Base-by-base conservation (phyloP, 352 stramenopile genomes). In the Phytopythium sindhum region DNA sequence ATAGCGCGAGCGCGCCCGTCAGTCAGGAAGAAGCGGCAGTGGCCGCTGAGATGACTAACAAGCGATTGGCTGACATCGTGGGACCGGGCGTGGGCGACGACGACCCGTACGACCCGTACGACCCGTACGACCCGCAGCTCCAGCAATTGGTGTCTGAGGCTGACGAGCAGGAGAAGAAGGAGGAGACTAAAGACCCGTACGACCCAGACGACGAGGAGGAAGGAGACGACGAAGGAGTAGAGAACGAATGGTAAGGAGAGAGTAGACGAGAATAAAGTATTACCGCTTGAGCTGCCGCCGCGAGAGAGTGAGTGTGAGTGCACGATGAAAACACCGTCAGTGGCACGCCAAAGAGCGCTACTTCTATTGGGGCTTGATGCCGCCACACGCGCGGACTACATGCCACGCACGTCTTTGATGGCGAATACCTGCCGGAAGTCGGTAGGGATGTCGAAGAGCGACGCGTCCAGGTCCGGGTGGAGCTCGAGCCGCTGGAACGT, bases 401-500 rank as follows among this genome's bases (percentile, higher is more conserved):
- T 35, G 15, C 55, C 55, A 0, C 78, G 69, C 41, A 88, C 78
- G 69, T 88, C 78, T 39, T 88, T 77, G 31, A 88, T 51, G 1
- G 76, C 74, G 51, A 80, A 80, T 29, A 92, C 84, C 66, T 83
- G 74, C 9, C 72, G 58, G 58, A 88, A 92, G 33, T 67, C 73
- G 4, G 58, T 61, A 11, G 81, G 81, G 52, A 92, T 76, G 29
- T 83, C 68, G 61, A 92, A 92, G 19, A 89, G 70, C 4, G 66
- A 54, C 0, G 72, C 53, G 56, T 87, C 74, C 24, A 92, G 72
- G 24, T 81, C 64, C 15, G 75, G 60, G 19, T 84, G 68, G 31
- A 92, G 59, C 29, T 73, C 73, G 31, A 88, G 82, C 29, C 82
- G 90, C 57, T 90, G 80, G 65, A 94, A 94, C 52, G 83, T 92